Conservation (phyloP, 2,329 filamentous ascomycete genomes). For the Calonectria leucothoes region DNA sequence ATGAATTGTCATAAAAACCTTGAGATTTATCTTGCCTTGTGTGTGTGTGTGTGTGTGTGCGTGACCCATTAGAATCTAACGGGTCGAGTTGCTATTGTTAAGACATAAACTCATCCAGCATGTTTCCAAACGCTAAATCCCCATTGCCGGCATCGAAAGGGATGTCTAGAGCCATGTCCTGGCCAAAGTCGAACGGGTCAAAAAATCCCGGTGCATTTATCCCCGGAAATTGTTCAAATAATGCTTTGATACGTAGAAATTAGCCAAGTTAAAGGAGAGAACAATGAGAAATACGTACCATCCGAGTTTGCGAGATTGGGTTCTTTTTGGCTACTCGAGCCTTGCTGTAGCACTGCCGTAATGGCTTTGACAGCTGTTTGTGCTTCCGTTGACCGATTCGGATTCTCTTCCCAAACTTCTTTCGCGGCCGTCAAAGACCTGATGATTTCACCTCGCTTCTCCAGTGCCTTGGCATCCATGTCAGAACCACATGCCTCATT, state of each 20-base stretch:
- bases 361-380: conserved; percentile 13
- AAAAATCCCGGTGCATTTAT: background rate
- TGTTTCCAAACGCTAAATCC: conserved; percentile 17
- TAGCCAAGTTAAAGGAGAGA: background rate
- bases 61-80: background rate
- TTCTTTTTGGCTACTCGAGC: too few relatives aligned
- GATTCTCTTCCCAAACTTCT: background rate
- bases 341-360: background rate
- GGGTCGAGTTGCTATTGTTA: background rate
- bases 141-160: conserved; percentile 17
- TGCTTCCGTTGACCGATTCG: conserved; percentile 8
- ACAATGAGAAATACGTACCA: background rate
- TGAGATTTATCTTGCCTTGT: background rate
- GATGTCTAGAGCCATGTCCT: conserved; percentile 27
- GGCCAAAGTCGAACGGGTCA: conserved; percentile 21
- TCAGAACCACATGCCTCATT: background rate
- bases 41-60: background rate
- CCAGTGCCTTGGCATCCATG: background rate
- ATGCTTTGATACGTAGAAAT: background rate
- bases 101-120: conserved; percentile 17
- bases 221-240: background rate
- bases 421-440: background rate
- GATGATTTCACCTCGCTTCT: background rate
- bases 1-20: background rate
- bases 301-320: background rate